These are phyloP conservation scores for Aspergillus fijiensis DNA, from an alignment of 2,329 filamentous ascomycete genomes.

Conservation along the genomic window DNA sequence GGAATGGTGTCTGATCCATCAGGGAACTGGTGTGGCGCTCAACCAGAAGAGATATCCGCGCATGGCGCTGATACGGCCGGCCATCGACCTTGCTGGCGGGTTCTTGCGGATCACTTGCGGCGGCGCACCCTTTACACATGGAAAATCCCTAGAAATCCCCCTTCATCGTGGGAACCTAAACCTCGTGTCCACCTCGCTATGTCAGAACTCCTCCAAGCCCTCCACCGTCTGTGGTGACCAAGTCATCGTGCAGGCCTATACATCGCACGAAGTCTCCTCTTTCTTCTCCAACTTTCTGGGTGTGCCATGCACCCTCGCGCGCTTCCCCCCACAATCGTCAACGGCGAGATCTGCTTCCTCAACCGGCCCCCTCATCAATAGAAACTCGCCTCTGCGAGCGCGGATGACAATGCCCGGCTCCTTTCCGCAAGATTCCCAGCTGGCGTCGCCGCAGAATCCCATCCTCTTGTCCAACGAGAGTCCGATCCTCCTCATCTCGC, in stretches of 20 bases:
- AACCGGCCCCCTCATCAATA: conserved; percentile 52
- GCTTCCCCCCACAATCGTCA: conserved; percentile 71
- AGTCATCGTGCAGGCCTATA: conserved; percentile 70
- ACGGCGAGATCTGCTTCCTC: conserved; percentile 70
- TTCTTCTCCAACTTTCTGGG: conserved; percentile 78
- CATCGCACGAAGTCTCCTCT: conserved; percentile 60
- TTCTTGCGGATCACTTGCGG: conserved; percentile 59
- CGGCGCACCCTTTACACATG: conserved; percentile 34
- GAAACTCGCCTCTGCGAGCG: conserved; percentile 14
- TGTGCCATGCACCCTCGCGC: conserved; percentile 77
- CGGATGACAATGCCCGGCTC: conserved; percentile 50
- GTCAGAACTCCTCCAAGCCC: conserved; percentile 38
- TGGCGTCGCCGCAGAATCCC: conserved; percentile 51
- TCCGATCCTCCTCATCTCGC: conserved; percentile 81
- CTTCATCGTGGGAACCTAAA: conserved; percentile 33
- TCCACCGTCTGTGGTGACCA: conserved; percentile 82
- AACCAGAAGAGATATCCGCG: conserved; percentile 84
- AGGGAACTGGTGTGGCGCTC: conserved; percentile 77
- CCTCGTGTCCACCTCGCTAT: conserved; percentile 68
- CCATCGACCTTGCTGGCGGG: conserved; percentile 67
- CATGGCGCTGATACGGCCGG: conserved; percentile 81
- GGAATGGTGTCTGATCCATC: conserved; percentile 92
- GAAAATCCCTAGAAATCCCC: conserved; percentile 37
- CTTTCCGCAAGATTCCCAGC: conserved; percentile 48
- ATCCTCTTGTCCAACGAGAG: conserved; percentile 91